Conservation (phyloP, 1,139 yeast genomes). For the Petasospora fabianii region DNA sequence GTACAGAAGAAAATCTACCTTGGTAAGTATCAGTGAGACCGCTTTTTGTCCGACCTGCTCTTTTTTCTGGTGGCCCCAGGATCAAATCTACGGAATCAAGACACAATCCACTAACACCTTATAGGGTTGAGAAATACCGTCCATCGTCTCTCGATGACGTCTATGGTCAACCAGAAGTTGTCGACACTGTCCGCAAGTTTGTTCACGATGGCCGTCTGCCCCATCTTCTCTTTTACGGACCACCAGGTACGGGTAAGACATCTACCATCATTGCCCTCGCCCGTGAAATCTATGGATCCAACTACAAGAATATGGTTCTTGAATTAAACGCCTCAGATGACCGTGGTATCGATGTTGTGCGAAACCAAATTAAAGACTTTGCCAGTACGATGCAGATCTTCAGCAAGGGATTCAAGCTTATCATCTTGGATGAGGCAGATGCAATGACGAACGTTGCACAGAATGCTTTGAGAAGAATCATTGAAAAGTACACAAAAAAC, state of each 20-base stretch:
- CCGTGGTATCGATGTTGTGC: constrained; percentile 92
- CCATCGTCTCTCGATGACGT: constrained; percentile 83
- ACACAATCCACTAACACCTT: constrained; percentile 6
- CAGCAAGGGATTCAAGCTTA: constrained; percentile 72
- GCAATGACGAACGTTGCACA: constrained; percentile 98
- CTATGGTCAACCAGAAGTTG: constrained; percentile 86
- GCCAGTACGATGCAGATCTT: constrained; percentile 95
- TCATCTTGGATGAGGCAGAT: constrained; percentile 96
- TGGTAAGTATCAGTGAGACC: too few species aligned
- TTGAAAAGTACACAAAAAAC: constrained; percentile 91
- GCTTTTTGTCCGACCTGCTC: not conserved
- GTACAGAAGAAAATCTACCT: constrained; percentile 40
- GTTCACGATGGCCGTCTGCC: constrained; percentile 83
- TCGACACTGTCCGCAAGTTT: constrained; percentile 76
- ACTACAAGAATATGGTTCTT: constrained; percentile 81
- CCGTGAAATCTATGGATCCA: constrained; percentile 82
- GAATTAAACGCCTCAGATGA: constrained; percentile 97
- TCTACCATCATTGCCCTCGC: constrained; percentile 92
- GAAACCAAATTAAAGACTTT: constrained; percentile 89
- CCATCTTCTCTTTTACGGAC: constrained; percentile 89
- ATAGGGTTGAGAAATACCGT: constrained; percentile 92
- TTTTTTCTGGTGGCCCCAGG: too few species aligned
- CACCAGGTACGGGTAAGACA: constrained; percentile 98
- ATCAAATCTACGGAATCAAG: not conserved
- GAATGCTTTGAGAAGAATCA: constrained; percentile 85